Base-by-base conservation (phyloP, 2,329 filamentous ascomycete genomes). In the Botrytis galanthina region DNA sequence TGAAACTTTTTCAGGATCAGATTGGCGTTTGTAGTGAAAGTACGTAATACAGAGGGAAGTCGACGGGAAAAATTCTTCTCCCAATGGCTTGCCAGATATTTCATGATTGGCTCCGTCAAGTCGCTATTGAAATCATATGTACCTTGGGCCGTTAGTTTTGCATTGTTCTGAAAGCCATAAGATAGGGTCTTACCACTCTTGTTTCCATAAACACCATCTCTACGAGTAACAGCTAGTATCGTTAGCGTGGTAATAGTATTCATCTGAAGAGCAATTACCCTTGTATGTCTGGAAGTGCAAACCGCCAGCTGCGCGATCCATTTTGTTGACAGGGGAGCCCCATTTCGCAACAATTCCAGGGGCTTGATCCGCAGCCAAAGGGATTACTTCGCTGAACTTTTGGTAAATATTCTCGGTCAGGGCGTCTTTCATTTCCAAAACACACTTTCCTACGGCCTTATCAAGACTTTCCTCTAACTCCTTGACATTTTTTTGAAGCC, bases 251-350 rank as follows among this genome's bases (percentile, higher is more conserved):
- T 26, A n/a, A 42, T 54, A 26, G 14, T 10, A 42, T 32, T 37
- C 3, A 18, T 42, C 44, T 2, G n/a, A 3, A 39, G 22, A 57
- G 57, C 18, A 2, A 29, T 32, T 74, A 72, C 72, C 74, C 79
- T 86, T 87, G 76, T 90, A 91, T 0, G 88, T 89, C 3, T 80
- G 39, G 81, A 82, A 90, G 48, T 79, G 76, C 20, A 87, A 79
- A 2, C 87, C 88, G 18, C 87, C 87, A 46, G 81, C 78, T 22
- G 75, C 54, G 44, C 80, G 82, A 74, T 83, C 75, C 39, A 77
- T 76, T n/a, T 76, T 74, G 72, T 82, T 80, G 35, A 82, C 77
- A 59, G 78, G 79, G 9, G 78, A 77, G 16, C 82, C 82, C 85
- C 84, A 86, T n/a, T 80, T 77, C 22, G 73, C 72, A 14, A 81